phyloP scores from a whole-genome alignment of 768 basidiomycete genomes.

The Boletus subparvulus region DNA sequence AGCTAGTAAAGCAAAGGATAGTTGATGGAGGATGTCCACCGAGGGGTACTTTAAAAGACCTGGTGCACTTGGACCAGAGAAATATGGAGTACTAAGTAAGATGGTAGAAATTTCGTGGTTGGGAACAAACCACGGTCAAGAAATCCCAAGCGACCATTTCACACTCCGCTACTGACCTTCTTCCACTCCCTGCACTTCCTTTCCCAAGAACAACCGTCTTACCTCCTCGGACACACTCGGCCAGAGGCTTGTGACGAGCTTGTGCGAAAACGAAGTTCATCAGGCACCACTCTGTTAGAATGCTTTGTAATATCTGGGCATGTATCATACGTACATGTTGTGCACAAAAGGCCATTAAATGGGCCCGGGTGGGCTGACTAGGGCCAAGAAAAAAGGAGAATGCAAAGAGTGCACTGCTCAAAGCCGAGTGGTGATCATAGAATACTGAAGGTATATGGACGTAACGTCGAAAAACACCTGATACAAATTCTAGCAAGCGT shows the following conservation, averaged over 20 bases:
- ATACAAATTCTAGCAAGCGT: constrained; percentile 28
- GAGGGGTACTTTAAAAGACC: constrained; percentile 32
- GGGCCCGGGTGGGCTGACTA: constrained; percentile 3
- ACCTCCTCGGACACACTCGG: neutral
- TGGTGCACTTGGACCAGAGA: constrained; percentile 37
- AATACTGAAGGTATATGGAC: constrained; percentile 27
- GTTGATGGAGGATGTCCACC: constrained; percentile 33
- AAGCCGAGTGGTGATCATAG: constrained; percentile 27
- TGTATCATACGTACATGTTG: constrained; percentile 11
- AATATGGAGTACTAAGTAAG: constrained; percentile 41
- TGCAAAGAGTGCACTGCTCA: constrained; percentile 13
- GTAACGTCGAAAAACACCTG: constrained; percentile 13
- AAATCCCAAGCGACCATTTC: constrained; percentile 32
- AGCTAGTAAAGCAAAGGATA: constrained; percentile 30
- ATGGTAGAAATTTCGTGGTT: constrained; percentile 35
- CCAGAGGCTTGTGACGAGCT: neutral
- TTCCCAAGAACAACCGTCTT: constrained; percentile 26
- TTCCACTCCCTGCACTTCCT: constrained; percentile 6
- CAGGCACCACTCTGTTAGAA: neutral
- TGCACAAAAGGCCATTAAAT: constrained; percentile 20
- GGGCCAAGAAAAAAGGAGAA: constrained; percentile 12
- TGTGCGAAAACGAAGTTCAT: neutral
- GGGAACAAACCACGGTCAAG: constrained; percentile 26
- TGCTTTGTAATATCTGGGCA: constrained; percentile 16
- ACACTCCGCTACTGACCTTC: constrained; percentile 32